Evolutionary conservation across 805 yeast genomes (phyloP).

Genomic region (Monosporozyma yasuniensis): DNA sequence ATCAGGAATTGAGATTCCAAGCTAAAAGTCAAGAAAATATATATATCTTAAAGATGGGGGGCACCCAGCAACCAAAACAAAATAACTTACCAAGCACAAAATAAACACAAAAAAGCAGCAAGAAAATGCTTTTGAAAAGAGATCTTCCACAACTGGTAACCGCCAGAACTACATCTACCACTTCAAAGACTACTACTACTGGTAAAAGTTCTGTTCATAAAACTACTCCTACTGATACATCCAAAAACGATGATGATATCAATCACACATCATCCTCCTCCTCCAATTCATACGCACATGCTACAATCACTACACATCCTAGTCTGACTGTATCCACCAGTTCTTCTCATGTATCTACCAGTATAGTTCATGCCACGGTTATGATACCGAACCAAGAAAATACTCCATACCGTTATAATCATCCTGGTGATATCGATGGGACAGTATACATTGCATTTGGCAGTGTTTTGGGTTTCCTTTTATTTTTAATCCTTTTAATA

Average conservation of each 20-base stretch:
- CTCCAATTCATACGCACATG: background rate
- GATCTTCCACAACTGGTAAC: constrained; percentile 4
- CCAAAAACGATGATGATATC: background rate
- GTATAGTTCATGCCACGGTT: constrained; percentile 6
- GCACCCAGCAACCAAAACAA: background rate
- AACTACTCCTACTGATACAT: background rate
- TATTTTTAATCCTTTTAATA: constrained; percentile 21
- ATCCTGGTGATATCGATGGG: constrained; percentile 43
- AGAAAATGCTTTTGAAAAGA: background rate
- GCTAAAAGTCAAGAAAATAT: background rate
- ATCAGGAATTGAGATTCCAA: background rate
- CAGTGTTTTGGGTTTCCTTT: constrained; percentile 48
- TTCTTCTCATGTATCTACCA: background rate
- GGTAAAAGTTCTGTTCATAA: background rate
- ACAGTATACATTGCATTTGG: constrained; percentile 77
- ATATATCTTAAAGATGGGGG: background rate
- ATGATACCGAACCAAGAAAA: constrained; percentile 40
- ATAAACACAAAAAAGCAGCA: background rate
- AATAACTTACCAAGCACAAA: too few species aligned
- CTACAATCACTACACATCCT: background rate
- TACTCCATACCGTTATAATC: constrained; percentile 35
- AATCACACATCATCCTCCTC: background rate
- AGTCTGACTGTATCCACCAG: background rate
- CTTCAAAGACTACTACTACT: constrained; percentile 1
- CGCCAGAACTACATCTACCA: constrained; percentile 2